Percentiles rank a stretch among this genome's conserved stretches.
phyloP scores from a whole-genome alignment of 2,329 filamentous ascomycete genomes.

The Curvularia sp. region DNA sequence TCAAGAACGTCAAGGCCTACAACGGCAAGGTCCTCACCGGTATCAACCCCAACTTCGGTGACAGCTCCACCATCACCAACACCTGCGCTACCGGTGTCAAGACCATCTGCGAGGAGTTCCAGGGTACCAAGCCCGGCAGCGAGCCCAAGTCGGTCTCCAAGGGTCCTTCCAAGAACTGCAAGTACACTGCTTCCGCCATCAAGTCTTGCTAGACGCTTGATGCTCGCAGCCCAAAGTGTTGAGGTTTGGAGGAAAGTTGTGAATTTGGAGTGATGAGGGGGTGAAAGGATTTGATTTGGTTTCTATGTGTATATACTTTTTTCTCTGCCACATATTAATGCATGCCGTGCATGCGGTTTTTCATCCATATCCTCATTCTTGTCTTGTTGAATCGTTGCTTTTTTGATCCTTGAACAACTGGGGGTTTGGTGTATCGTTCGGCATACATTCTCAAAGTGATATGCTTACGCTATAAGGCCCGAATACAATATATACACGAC shows the following conservation, averaged over 20 bases:
- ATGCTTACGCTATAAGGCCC: not conserved
- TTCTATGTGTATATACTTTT: constrained; percentile 29
- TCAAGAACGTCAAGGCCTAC: constrained; percentile 55
- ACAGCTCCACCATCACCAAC: constrained; percentile 55
- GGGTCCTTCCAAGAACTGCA: constrained; percentile 41
- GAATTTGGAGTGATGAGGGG: not conserved
- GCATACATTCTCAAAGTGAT: not conserved
- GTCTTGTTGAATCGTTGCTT: not conserved
- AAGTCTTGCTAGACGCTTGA: constrained; percentile 37
- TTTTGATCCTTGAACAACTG: not conserved
- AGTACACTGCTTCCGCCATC: constrained; percentile 42
- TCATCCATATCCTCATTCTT: not conserved
- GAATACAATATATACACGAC: not conserved
- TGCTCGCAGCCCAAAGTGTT: not conserved
- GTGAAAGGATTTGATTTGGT: constrained; percentile 20
- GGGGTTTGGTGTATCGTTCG: not conserved
- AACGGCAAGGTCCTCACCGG: constrained; percentile 55
- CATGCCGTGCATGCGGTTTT: constrained; percentile 23
- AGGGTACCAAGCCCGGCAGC: constrained; percentile 39
- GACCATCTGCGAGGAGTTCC: constrained; percentile 46
- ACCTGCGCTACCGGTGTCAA: constrained; percentile 41
- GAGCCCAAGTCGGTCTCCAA: constrained; percentile 41
- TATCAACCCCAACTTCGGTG: constrained; percentile 61
- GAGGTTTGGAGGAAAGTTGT: not conserved
- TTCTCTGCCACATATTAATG: constrained; percentile 8